Percentiles rank a stretch among this genome's conserved stretches.
Evolutionary conservation across 2,329 filamentous ascomycete species (phyloP).

Genomic region (Hirsutella minnesotensis): DNA sequence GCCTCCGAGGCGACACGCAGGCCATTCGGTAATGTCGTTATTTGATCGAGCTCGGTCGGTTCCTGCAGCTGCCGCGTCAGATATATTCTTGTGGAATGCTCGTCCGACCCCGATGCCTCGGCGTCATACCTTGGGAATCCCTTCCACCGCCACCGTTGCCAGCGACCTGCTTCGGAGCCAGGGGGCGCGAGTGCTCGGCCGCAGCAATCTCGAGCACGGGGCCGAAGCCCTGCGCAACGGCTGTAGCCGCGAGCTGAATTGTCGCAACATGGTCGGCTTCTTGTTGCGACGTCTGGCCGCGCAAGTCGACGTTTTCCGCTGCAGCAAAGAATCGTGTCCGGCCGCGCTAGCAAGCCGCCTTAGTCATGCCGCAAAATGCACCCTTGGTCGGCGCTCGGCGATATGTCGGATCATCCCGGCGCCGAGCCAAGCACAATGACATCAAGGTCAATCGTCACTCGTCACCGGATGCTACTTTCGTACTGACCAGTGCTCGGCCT

Average conservation of each 20-base stretch:
- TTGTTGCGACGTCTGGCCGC: background rate
- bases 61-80: slow-evolving; percentile 31
- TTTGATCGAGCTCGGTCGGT: slow-evolving; percentile 72
- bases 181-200: slow-evolving; percentile 9
- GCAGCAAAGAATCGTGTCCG: background rate
- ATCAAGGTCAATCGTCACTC: background rate
- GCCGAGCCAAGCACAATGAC: slow-evolving; percentile 1
- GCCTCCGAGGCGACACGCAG: slow-evolving; percentile 91
- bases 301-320: background rate
- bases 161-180: slow-evolving; percentile 14
- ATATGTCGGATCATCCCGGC: slow-evolving; percentile 10
- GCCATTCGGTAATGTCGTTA: slow-evolving; percentile 85
- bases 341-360: background rate
- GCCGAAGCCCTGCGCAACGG: slow-evolving; percentile 11
- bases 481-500: too few relatives aligned
- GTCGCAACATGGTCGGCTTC: slow-evolving; percentile 20
- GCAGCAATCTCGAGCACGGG: slow-evolving; percentile 12
- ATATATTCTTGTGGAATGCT: too few relatives aligned
- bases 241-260: slow-evolving; percentile 20
- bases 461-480: too few relatives aligned
- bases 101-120: too few relatives aligned
- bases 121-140: slow-evolving; percentile 21
- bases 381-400: slow-evolving; percentile 6
- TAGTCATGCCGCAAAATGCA: too few relatives aligned
- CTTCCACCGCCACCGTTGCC: slow-evolving; percentile 22